Evolutionary conservation across 345 rosid genomes (phyloP).

Genomic region (Populus tremula): DNA sequence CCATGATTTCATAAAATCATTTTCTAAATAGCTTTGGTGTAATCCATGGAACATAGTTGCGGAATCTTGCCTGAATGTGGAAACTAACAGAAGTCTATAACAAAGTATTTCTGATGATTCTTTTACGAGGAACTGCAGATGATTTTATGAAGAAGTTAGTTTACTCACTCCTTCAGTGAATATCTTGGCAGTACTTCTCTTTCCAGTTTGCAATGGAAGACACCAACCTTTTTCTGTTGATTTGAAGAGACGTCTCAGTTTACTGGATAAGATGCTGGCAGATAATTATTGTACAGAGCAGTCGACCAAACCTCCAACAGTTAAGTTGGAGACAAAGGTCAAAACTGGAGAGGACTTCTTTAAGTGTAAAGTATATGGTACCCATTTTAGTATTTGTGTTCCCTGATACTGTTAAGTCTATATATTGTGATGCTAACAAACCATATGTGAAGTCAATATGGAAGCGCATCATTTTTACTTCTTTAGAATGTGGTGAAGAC

Average conservation of each 20-base stretch:
- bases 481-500: not conserved
- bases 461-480: not conserved
- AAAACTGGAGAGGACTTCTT: not conserved
- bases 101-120: not conserved
- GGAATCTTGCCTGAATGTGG: not conserved
- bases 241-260: not conserved
- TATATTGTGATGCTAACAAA: not conserved
- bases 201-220: not conserved
- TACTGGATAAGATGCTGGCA: not conserved
- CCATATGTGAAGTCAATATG: not conserved
- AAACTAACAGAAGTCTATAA: conserved; percentile 1
- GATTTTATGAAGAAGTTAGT: not conserved
- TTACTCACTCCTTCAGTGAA: not conserved
- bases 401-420: not conserved
- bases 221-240: not conserved
- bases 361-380: conserved; percentile 6
- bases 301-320: not conserved
- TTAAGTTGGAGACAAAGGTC: not conserved
- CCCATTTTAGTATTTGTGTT: not conserved
- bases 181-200: not conserved
- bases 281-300: not conserved
- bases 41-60: not conserved
- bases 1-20: not conserved
- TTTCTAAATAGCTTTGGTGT: not conserved
- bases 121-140: not conserved